Base-by-base conservation (phyloP, 2,329 filamentous ascomycete species). In the Aspergillus piperis region DNA sequence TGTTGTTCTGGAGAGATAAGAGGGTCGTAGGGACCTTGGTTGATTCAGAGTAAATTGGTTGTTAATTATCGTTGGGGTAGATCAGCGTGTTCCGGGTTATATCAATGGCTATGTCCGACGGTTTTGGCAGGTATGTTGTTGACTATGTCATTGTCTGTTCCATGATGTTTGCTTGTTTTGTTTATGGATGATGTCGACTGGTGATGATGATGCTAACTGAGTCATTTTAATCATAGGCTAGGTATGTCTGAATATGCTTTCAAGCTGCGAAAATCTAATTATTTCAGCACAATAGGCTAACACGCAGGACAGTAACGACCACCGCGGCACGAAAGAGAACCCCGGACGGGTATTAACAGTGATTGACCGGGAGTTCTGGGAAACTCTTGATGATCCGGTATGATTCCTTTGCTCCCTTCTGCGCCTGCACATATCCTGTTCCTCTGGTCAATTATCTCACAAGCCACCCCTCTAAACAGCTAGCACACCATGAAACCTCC, bases 341-440 rank as follows among this genome's bases (percentile, higher is more conserved):
- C 95, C 95, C 0, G 95, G 95, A 1, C 88, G 95, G 59, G 95
- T 99, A 57, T 94, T 94, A 42, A 99, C 95, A 2, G 85, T 99
- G 19, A 96, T 99, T 65, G 89, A 92, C 71, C 87, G 88, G 58
- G 83, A 86, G 3, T 91, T 92, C 75, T 98, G 93, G 92, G 85
- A 90, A 64, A 88, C 86, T 2, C 79, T 97, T 15, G 77, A 80
- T 39, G 87, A 89, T 66, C 88, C 91, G 63, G 84, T 86, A 77
- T 57, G 75, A 64, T 55, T 1, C 19, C 5, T 36, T 5, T 3
- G 15, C 11, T 54, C 32, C 32, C 32, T 36, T 36, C 5, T 36
- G 10, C 11, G 32, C 11, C 11, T 13, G 10, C 10, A 36, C 11
- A 13, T 5, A 13, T 13, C 4, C 11, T 36, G 11, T 36, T 36